These are phyloP conservation scores for Clonostachys rosea DNA, from an alignment of 2,329 filamentous ascomycete species.

Conservation along the genomic window DNA sequence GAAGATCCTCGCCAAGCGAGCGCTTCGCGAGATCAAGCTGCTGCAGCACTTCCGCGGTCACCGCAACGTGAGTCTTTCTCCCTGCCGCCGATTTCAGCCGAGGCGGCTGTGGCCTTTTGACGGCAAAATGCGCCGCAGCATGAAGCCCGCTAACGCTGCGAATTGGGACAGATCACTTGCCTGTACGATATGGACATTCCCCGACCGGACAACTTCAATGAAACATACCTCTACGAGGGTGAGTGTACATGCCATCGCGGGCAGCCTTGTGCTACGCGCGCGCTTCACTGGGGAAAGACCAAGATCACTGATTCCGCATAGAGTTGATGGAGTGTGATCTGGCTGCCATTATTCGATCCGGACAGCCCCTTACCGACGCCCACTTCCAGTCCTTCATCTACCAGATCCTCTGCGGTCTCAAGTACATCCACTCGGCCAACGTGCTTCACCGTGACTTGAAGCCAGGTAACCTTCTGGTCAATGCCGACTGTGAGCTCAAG, in stretches of 20 bases:
- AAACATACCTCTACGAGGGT: conserved; percentile 99
- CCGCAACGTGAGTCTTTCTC: conserved; percentile 61
- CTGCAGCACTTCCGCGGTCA: conserved; percentile 95
- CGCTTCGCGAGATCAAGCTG: conserved; percentile 96
- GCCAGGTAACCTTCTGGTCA: conserved; percentile 94
- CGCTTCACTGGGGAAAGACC: not conserved
- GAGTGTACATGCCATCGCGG: conserved; percentile 16
- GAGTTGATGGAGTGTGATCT: conserved; percentile 99
- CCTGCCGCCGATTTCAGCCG: not conserved
- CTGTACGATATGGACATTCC: conserved; percentile 99
- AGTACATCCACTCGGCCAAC: conserved; percentile 99
- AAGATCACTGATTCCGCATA: conserved; percentile 25
- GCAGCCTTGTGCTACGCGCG: not conserved
- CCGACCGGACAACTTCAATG: conserved; percentile 95
- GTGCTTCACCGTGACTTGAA: conserved; percentile 96
- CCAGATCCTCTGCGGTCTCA: conserved; percentile 96
- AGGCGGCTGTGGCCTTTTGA: not conserved
- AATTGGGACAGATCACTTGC: conserved; percentile 75
- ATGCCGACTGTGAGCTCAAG: conserved; percentile 98
- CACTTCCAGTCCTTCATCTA: conserved; percentile 99
- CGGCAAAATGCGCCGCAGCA: not conserved
- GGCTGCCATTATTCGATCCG: conserved; percentile 95
- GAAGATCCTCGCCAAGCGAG: conserved; percentile 98
- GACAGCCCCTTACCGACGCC: conserved; percentile 93
- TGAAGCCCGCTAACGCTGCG: not conserved